These are phyloP conservation scores for Talaromyces liani DNA, from an alignment of 495 filamentous ascomycete genomes.

Conservation along the genomic window DNA sequence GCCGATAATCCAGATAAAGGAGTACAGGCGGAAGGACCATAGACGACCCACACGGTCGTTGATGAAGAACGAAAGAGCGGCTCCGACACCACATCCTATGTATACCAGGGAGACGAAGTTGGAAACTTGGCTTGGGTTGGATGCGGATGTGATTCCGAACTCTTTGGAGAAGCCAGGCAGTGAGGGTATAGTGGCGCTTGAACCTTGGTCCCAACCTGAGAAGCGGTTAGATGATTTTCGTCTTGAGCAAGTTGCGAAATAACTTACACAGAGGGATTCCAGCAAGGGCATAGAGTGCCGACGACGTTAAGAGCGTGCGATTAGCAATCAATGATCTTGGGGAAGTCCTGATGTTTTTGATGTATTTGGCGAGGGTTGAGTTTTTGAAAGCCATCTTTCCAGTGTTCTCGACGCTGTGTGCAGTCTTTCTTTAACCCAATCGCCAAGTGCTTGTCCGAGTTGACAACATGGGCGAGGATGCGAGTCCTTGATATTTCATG, in stretches of 20 bases:
- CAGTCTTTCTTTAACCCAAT: too few relatives aligned
- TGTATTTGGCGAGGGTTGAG: conserved; percentile 3
- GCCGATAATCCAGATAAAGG: conserved; percentile 11
- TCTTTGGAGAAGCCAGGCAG: conserved; percentile 11
- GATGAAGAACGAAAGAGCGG: conserved; percentile 13
- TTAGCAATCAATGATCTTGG: conserved; percentile 8
- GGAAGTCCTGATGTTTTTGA: conserved; percentile 5
- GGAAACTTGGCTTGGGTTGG: conserved; percentile 5
- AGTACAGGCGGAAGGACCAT: conserved; percentile 14
- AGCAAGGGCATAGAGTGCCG: conserved; percentile 11
- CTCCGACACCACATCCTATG: conserved; percentile 14
- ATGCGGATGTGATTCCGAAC: conserved; percentile 12
- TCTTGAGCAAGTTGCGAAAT: not conserved
- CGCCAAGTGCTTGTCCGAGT: too few relatives aligned
- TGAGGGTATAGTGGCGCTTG: conserved; percentile 10
- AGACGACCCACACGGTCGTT: conserved; percentile 16
- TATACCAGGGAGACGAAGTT: conserved; percentile 18
- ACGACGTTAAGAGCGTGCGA: conserved; percentile 8
- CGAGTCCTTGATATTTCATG: not conserved
- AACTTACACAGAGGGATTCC: conserved; percentile 15
- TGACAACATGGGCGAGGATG: too few relatives aligned
- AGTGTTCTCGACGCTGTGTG: too few relatives aligned
- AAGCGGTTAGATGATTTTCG: not conserved
- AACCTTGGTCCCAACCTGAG: conserved; percentile 17
- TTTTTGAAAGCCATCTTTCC: conserved; percentile 4